Evolutionary conservation across 2,329 filamentous ascomycete genomes (phyloP), one percentile per base, ranked within the genome.

Genomic region (Calycina herbarum): DNA sequence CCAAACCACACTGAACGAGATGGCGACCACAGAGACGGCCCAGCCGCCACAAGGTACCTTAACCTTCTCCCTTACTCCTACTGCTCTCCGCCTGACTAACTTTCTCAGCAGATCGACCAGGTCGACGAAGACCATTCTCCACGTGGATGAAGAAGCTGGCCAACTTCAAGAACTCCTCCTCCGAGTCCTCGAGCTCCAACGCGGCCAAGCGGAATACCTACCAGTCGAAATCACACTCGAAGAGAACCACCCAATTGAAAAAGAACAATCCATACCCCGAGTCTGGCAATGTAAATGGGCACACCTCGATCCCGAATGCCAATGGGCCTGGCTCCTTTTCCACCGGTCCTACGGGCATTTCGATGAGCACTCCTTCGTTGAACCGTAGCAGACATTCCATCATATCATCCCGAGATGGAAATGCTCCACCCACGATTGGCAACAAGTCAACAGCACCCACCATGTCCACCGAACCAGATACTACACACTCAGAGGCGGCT

Each of bases 141-240:
- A 92, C 89, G 71, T 96, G 94, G 91, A 93, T 99, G 82, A 96
- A 94, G 83, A 94, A 94, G 75, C 86, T 98, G 65, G 89, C 93
- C 68, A 94, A 90, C 77, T 89, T 97, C 79, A 97, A 96, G 78
- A 77, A 76, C 64, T 83, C 81, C 64, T 89, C 88, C 4, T 90
- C 89, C 67, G 82, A 82, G 54, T 66, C 74, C 71, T 78, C 73
- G 65, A 78, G 75, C 73, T 78, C 76, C 69, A 78, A 73, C 66
- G 73, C 77, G 57, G 70, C 72, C 42, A 84, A 83, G 71, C 78
- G 78, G 62, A 78, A 79, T 68, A 73, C 74, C 61, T 71, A 76
- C 51, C 77, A 81, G 62, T 79, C 77, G 61, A 82, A 81, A 69
- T 73, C 77, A 35, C 70, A 70, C 63, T 71, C 77, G 62, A 91